Base-by-base conservation (phyloP, 495 filamentous ascomycete genomes). In the Penicillium bialowiezense region DNA sequence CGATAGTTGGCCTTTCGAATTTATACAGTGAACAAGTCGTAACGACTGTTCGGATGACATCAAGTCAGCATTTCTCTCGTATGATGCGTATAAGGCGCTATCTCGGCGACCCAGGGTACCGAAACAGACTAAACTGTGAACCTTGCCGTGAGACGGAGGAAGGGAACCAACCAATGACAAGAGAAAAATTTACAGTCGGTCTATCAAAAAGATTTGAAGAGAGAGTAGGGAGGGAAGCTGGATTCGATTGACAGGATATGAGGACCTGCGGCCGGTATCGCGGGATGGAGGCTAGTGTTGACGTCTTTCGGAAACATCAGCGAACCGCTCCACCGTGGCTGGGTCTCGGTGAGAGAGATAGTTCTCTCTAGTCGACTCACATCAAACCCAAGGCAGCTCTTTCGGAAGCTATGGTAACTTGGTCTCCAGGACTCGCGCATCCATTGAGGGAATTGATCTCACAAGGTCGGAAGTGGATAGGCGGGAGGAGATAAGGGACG, bases 401-500 rank as follows among this genome's bases (percentile, higher is more conserved):
- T 31, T 43, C 20, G 17, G n/a, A 14, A 51, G 48, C 47, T 42
- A 37, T 10, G 9, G 31, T n/a, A 35, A 26, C 29, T 17, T 17
- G 15, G 18, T 9, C 15, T 39, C 32, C 19, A 39, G 40, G 23
- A 48, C 36, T 17, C 34, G 28, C 26, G 45, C 41, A 44, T 44
- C 31, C 17, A 39, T 50, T 54, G 46, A 51, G 41, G 33, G 56
- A 54, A 32, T 41, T 50, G 47, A 45, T 31, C 32, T 42, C 38
- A 18, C 44, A 44, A 8, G 34, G 15, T 45, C 23, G 41, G 29
- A 12, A 45, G 54, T 63, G 58, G 59, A 56, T 60, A 53, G 57
- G 56, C 64, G 64, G 61, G 63, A 70, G 64, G 68, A n/a, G n/a
- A n/a, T 68, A 71, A 59, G 66, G 66, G 68, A 67, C 57, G 57